Evolutionary conservation across 2,329 filamentous ascomycete genomes (phyloP).

Genomic region (Penicillium sp.): DNA sequence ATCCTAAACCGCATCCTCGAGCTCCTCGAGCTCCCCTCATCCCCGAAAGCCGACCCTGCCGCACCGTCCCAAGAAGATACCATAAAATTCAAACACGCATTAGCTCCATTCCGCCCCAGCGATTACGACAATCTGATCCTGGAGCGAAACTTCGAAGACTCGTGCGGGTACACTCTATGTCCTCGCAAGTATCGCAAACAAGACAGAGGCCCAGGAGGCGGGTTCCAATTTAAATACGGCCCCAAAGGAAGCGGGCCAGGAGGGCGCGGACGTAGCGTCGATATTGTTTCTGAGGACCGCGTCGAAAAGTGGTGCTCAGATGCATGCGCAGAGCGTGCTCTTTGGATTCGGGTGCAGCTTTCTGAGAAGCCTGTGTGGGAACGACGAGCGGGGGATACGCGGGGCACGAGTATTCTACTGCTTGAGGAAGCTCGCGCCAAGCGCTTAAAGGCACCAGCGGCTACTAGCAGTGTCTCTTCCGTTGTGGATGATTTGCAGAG

Average conservation of each 20-base stretch:
- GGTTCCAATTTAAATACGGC: slow-evolving; percentile 66
- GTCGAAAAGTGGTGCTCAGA: slow-evolving; percentile 85
- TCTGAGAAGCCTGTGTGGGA: slow-evolving; percentile 84
- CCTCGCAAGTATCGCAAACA: slow-evolving; percentile 59
- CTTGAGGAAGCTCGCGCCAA: slow-evolving; percentile 58
- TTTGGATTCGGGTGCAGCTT: slow-evolving; percentile 87
- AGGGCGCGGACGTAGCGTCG: slow-evolving; percentile 53
- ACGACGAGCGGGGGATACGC: slow-evolving; percentile 53
- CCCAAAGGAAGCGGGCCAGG: slow-evolving; percentile 48
- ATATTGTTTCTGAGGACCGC: slow-evolving; percentile 68
- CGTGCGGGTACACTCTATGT: slow-evolving; percentile 85
- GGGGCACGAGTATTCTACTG: slow-evolving; percentile 58
- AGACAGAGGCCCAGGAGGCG: slow-evolving; percentile 51
- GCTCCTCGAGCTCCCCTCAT: slow-evolving; percentile 64
- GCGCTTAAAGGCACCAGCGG: slow-evolving; percentile 17
- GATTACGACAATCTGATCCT: slow-evolving; percentile 88
- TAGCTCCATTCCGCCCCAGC: slow-evolving; percentile 74
- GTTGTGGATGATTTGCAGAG: slow-evolving; percentile 26
- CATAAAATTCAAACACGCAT: slow-evolving; percentile 60
- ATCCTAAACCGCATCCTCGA: slow-evolving; percentile 71
- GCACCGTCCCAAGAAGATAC: slow-evolving; percentile 60
- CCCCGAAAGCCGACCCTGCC: slow-evolving; percentile 50
- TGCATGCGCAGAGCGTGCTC: slow-evolving; percentile 71
- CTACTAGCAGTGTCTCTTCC: slow-evolving; percentile 16
- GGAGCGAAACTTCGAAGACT: slow-evolving; percentile 79